Conservation (phyloP, 208 protist genomes). For the Lotmaria passim region DNA sequence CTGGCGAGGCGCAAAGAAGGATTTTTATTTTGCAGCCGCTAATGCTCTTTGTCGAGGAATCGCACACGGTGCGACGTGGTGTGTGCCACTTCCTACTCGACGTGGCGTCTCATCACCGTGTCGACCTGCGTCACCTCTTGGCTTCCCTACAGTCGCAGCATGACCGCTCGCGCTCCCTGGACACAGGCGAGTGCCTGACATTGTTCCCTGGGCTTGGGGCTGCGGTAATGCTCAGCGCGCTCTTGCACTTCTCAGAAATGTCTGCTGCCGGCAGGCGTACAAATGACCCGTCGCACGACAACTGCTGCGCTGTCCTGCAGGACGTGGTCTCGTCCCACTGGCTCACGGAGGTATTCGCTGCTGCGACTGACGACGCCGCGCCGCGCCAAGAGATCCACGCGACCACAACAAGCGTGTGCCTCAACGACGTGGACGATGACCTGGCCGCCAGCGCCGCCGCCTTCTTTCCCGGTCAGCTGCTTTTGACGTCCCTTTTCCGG, state of each 20-base stretch:
- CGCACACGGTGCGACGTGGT: background rate
- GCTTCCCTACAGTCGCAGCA: background rate
- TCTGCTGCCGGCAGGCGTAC: background rate
- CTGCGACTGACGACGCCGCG: too few relatives aligned
- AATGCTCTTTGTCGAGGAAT: constrained; percentile 7
- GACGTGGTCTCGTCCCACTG: background rate
- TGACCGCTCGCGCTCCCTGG: background rate
- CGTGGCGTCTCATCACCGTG: background rate
- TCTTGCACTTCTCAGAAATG: background rate
- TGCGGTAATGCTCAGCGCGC: constrained; percentile 1
- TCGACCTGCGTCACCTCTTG: constrained; percentile 3
- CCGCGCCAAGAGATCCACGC: too few relatives aligned
- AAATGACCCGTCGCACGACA: background rate
- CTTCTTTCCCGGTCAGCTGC: background rate
- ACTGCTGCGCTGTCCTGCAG: background rate
- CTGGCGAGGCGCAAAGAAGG: background rate
- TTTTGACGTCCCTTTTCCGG: constrained; percentile 1
- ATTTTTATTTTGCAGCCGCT: background rate
- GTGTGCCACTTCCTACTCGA: constrained; percentile 8
- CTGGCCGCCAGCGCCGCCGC: too few relatives aligned
- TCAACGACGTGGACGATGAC: too few relatives aligned
- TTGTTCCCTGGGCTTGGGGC: constrained; percentile 4
- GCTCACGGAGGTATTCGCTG: background rate
- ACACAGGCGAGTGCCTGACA: background rate
- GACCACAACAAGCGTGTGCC: too few relatives aligned